Base-by-base conservation (phyloP, 179 eudicot species). In the Silene vulgaris region DNA sequence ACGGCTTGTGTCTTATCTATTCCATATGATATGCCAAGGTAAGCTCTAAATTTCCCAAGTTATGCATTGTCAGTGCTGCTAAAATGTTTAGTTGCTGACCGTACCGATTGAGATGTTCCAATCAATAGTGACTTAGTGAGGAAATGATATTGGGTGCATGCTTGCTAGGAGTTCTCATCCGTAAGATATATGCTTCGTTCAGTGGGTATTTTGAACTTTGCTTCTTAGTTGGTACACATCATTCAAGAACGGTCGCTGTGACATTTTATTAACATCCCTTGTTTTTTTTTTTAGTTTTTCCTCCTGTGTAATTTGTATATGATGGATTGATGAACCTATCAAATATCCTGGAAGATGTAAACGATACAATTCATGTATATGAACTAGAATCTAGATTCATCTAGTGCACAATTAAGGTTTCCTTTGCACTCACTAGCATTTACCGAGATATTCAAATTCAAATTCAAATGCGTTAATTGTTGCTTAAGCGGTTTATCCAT, bases 1-100 rank as follows among this genome's bases (percentile, higher is more conserved):
- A 88, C 88, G 75, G 97, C 97, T 75, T 91, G 91, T 77, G 97
- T 93, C 43, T 78, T 96, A 74, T 96, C 99, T 12, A 90, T 91
- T 76, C 98, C 99, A 12, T 96, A 93, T 82, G 99, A 96, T 74
- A 93, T 96, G 97, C 98, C 99, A 40, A 91, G 97, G 99, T 96
- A 88, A 52, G 56, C 62, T 8, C 19, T 12, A 28, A 74, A 62
- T 62, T 60, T 70, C 45, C 32, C 59, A 23, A 74, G 20, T 77
- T 50, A 8, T 21, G 16, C 32, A 61, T 29, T 71, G 8, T 73
- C 14, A 56, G 26, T 28, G 17, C 19, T 17, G 60, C 9, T 20
- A 5, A 26, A 20, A 20, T 9, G 14, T 23, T 70, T 60, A 5
- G 8, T 48, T 37, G 54, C 2, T 57, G 35, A 60, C 50, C 52